Evolutionary conservation across 2,329 filamentous ascomycete genomes (phyloP).

Genomic region (Scytalidium sp.): DNA sequence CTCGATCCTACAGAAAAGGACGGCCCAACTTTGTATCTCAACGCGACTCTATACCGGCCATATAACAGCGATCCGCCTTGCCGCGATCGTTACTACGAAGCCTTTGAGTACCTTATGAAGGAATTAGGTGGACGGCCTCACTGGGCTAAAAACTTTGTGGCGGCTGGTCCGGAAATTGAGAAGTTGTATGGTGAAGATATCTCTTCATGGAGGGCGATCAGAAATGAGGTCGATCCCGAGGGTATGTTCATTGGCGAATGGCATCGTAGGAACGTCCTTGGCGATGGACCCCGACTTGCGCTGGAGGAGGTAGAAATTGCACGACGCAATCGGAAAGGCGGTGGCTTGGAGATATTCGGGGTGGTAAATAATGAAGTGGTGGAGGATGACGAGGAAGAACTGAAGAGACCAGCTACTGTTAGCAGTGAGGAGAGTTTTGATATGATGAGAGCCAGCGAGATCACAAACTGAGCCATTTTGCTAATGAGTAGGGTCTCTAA

Average conservation of each 20-base stretch:
- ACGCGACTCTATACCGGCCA: constrained; percentile 84
- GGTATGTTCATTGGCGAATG: constrained; percentile 90
- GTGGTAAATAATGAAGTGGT: neutral
- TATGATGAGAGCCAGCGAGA: no score
- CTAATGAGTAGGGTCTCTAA: no score
- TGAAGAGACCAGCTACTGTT: constrained; percentile 21
- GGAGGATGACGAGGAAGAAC: constrained; percentile 10
- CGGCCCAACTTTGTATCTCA: constrained; percentile 80
- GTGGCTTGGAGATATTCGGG: constrained; percentile 17
- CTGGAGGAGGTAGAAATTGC: constrained; percentile 26
- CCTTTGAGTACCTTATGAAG: constrained; percentile 87
- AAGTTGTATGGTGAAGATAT: constrained; percentile 68
- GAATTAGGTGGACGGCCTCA: constrained; percentile 80
- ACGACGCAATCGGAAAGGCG: constrained; percentile 17
- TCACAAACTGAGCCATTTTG: no score
- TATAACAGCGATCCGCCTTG: constrained; percentile 78
- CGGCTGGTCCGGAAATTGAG: constrained; percentile 58
- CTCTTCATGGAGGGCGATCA: constrained; percentile 62
- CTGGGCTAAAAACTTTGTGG: constrained; percentile 89
- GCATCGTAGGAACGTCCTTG: constrained; percentile 69
- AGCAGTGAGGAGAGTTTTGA: constrained; percentile 35
- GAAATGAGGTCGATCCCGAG: constrained; percentile 70
- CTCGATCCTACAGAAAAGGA: constrained; percentile 69
- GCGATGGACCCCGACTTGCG: constrained; percentile 22
- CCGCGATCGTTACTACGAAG: constrained; percentile 75